Percentiles rank a stretch among this genome's conserved stretches.
These are phyloP conservation scores for Phytophthora idaei DNA, from an alignment of 352 stramenopile genomes.

Conservation along the genomic window DNA sequence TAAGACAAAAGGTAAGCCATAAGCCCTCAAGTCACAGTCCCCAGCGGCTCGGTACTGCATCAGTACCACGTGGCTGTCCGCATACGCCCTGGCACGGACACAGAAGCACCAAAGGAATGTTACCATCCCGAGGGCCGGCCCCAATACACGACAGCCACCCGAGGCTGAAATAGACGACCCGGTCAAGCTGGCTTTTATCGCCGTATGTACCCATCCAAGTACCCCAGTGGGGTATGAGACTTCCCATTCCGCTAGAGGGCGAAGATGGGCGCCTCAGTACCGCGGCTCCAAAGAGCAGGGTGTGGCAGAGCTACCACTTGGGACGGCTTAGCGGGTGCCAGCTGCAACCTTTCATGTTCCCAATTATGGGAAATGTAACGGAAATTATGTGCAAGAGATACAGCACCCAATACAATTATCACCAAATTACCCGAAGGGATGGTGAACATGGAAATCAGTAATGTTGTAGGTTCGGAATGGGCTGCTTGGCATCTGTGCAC, in stretches of 20 bases:
- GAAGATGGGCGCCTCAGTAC: background rate
- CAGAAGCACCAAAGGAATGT: background rate
- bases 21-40: background rate
- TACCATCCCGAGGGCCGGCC: background rate
- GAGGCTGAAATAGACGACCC: background rate
- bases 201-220: background rate
- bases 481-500: background rate
- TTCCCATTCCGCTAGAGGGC: background rate
- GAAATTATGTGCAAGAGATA: conserved; percentile 1
- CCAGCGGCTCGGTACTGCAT: background rate
- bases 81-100: background rate
- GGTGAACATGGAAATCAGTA: conserved; percentile 2
- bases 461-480: background rate
- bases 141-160: background rate
- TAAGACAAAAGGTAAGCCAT: background rate
- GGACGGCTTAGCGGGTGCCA: too few relatives aligned
- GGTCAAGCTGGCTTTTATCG: background rate
- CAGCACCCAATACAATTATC: conserved; percentile 1
- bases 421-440: background rate
- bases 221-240: background rate
- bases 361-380: background rate
- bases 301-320: too few relatives aligned
- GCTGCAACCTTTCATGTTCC: background rate
- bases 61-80: background rate
- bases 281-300: too few relatives aligned